Base-by-base conservation (phyloP, 179 eudicot genomes). In the Amaranthus tricolor region DNA sequence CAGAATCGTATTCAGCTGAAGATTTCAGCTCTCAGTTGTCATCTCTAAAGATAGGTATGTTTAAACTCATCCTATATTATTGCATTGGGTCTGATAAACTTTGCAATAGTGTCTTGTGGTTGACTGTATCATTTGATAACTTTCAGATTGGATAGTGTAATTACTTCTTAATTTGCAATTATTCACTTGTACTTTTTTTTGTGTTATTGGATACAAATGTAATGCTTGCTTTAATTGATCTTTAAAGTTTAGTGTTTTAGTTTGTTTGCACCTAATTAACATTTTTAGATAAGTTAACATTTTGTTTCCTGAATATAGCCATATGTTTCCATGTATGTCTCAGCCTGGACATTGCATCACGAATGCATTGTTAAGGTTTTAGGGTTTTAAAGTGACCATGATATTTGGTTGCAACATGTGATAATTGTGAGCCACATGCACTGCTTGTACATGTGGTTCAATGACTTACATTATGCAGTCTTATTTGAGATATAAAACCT, bases 1-100 rank as follows among this genome's bases (percentile, higher is more conserved):
- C 96, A 63, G 96, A 95, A 80, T 81, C 90, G 65, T 90, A 85
- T 75, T 78, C 87, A 2, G 66, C 81, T 48, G 96, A 89, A 83
- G 98, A 95, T 83, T 95, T 95, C 77, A 95, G 92, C 82, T 85
- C 90, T 74, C 96, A 84, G 73, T 88, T 95, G 73, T 95, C 99
- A 19, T 86, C 92, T 19, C 79, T 95, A 75, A 86, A 86, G 69
- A 87, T 95, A 77, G 99, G 99, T 95, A 85, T 77, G 91, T 61
- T 31, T 67, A 62, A 68, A 12, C 65, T 53, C 43, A 31, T 20
- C 47, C 61, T 71, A 11, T 19, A 55, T 20, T 14, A 9, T 15
- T 50, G 17, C 54, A 47, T 47, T 13, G 44, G 17, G 48, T 55
- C 43, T 43, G 6, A 47, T 16, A 17, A 40, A 17, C 44, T 66